These are phyloP conservation scores for Penicillium sp. DNA, from an alignment of 2,329 filamentous ascomycete species.

Conservation along the genomic window DNA sequence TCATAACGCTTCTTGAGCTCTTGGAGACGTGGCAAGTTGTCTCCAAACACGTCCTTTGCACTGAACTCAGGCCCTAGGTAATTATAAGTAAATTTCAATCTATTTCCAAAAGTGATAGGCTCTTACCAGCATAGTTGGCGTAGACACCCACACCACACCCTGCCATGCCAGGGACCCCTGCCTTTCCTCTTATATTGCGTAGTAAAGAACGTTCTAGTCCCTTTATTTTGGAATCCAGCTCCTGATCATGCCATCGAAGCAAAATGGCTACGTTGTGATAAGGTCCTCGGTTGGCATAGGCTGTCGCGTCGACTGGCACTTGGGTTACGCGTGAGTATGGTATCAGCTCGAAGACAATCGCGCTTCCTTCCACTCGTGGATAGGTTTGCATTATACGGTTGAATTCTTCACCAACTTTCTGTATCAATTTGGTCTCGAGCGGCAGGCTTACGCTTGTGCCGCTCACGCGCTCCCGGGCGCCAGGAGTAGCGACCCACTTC, in stretches of 20 bases:
- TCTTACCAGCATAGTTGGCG: too few relatives aligned
- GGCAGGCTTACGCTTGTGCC: conserved; percentile 12
- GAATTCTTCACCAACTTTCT: background rate
- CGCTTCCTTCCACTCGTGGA: conserved; percentile 3
- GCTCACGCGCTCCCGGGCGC: conserved; percentile 3
- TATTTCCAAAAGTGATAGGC: too few relatives aligned
- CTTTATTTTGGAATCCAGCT: too few relatives aligned
- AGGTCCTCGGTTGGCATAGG: conserved; percentile 15
- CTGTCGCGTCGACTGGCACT: conserved; percentile 12
- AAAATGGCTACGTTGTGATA: conserved; percentile 16
- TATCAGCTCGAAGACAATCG: conserved; percentile 17
- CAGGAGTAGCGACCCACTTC: background rate
- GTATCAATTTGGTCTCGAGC: conserved; percentile 4
- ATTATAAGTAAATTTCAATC: too few relatives aligned
- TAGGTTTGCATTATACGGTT: background rate
- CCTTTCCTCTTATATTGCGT: too few relatives aligned
- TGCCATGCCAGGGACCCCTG: too few relatives aligned
- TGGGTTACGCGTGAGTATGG: conserved; percentile 11
- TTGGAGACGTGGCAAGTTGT: conserved; percentile 4
- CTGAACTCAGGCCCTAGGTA: too few relatives aligned
- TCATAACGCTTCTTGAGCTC: conserved; percentile 21
- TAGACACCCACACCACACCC: too few relatives aligned
- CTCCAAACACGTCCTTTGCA: background rate
- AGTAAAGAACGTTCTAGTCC: too few relatives aligned
- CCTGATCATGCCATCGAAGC: conserved; percentile 9